Conservation (phyloP, 1,284 basidiomycete genomes). For the Malassezia japonica region DNA sequence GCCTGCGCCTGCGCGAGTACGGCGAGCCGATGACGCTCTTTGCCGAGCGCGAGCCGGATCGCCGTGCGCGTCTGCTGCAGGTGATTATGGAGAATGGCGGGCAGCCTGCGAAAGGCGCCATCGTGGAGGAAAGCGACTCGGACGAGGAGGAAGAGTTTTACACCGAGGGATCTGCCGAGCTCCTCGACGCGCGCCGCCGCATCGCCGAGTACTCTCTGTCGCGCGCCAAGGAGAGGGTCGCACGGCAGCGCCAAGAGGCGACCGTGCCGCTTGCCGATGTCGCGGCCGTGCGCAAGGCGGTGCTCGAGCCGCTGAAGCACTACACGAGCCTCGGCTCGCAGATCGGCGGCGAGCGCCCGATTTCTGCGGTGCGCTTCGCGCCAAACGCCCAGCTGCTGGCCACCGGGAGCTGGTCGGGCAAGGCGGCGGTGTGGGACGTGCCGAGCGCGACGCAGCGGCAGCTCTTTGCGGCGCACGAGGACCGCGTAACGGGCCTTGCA, state of each 20-base stretch:
- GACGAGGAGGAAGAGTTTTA: conserved; percentile 82
- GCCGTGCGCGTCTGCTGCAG: conserved; percentile 85
- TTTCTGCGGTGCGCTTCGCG: conserved; percentile 86
- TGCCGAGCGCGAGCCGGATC: conserved; percentile 65
- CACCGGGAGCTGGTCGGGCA: conserved; percentile 91
- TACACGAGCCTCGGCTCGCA: conserved; percentile 89
- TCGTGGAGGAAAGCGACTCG: conserved; percentile 62
- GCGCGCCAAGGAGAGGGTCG: conserved; percentile 85
- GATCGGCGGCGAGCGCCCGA: conserved; percentile 88
- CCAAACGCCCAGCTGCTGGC: conserved; percentile 79
- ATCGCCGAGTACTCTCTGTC: conserved; percentile 86
- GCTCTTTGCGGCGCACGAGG: conserved; percentile 56
- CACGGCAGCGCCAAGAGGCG: conserved; percentile 76
- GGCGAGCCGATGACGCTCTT: conserved; percentile 95
- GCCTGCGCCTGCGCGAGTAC: conserved; percentile 74
- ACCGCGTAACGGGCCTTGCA: conserved; percentile 85
- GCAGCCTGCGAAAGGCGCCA: conserved; percentile 53
- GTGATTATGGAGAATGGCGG: conserved; percentile 76
- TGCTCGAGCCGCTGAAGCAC: conserved; percentile 80
- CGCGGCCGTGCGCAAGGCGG: conserved; percentile 77
- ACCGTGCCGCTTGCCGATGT: conserved; percentile 78
- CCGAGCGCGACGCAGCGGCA: conserved; percentile 55
- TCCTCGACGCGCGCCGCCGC: conserved; percentile 69
- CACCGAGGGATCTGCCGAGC: conserved; percentile 74
- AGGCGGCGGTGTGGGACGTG: conserved; percentile 86